Evolutionary conservation across 257 asterid species (phyloP).

Genomic region (Forsythia viridissima): DNA sequence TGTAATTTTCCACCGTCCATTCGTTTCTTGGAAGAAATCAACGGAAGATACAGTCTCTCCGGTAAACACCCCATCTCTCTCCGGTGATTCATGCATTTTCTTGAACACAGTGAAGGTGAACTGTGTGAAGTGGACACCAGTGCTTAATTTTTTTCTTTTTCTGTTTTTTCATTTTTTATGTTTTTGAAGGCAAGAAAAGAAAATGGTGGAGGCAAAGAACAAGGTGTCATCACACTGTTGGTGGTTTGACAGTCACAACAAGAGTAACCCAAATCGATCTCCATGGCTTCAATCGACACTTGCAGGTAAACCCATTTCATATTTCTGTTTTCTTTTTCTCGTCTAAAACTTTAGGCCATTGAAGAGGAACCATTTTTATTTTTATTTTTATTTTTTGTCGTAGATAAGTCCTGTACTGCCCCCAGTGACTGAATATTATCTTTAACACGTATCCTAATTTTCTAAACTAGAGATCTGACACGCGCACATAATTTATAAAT

Average conservation of each 20-base stretch:
- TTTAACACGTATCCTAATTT: no score
- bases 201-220: conserved; percentile 47
- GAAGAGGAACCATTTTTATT: no score
- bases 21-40: not conserved
- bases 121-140: not conserved
- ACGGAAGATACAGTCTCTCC: no score
- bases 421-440: no score
- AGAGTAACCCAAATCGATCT: conserved; percentile 47
- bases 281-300: conserved; percentile 88
- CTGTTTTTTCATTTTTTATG: no score
- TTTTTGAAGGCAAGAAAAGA: conserved; percentile 33
- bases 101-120: not conserved
- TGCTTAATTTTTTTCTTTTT: not conserved
- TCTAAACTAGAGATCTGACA: not conserved
- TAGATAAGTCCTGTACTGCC: no score
- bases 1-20: not conserved
- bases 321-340: not conserved
- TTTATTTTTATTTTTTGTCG: not conserved
- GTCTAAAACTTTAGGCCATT: no score
- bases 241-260: conserved; percentile 77
- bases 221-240: conserved; percentile 64
- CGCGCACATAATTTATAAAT: not conserved
- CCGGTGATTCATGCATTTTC: not conserved
- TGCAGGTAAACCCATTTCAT: conserved; percentile 43
- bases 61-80: no score